Percentiles rank a stretch among this genome's conserved stretches.
phyloP scores from a whole-genome alignment of 352 stramenopile genomes.

The Globisporangium spiculum region DNA sequence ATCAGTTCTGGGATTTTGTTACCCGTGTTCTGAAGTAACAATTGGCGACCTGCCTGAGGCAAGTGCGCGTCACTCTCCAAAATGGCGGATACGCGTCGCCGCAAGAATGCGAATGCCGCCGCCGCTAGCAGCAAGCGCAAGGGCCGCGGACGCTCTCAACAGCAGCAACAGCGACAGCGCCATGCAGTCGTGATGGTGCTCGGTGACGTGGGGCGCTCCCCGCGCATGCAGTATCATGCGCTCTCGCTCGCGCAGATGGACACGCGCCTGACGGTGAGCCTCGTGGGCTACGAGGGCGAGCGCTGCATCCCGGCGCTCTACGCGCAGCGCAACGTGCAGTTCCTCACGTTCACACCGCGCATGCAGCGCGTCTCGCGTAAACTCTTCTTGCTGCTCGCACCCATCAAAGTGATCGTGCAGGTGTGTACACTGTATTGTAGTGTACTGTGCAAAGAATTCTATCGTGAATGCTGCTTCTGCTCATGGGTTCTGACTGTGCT shows the following conservation, averaged over 20 bases:
- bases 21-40: too few species aligned
- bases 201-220: constrained; percentile 94
- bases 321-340: constrained; percentile 53
- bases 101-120: constrained; percentile 1
- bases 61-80: background rate
- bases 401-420: constrained; percentile 81
- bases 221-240: constrained; percentile 99
- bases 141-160: constrained; percentile 1
- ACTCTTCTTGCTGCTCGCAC: constrained; percentile 77
- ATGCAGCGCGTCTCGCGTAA: constrained; percentile 58
- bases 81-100: constrained; percentile 10
- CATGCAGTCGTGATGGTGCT: constrained; percentile 93
- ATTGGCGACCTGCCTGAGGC: too few species aligned
- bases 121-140: background rate
- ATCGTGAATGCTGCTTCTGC: background rate
- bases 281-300: constrained; percentile 95
- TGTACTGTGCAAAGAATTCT: background rate
- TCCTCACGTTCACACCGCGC: constrained; percentile 75
- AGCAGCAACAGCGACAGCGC: constrained; percentile 15
- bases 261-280: constrained; percentile 63
- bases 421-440: constrained; percentile 9
- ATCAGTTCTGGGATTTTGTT: too few species aligned
- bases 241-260: constrained; percentile 89
- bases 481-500: background rate
- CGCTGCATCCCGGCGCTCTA: constrained; percentile 76